Base-by-base conservation (phyloP, 352 stramenopile species). In the Phytophthora colocasiae region DNA sequence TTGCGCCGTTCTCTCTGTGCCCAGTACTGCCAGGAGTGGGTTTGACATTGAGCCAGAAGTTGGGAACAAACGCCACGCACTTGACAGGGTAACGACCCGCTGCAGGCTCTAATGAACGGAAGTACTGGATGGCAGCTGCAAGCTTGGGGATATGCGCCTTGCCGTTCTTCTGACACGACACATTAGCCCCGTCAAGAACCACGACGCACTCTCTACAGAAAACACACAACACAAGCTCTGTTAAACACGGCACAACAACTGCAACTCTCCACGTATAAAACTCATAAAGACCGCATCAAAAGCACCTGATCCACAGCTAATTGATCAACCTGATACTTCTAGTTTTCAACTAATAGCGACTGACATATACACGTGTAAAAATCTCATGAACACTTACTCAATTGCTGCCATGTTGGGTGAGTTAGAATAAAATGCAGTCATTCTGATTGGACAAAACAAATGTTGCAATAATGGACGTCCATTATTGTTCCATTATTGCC, bases 41-140 rank as follows among this genome's bases (percentile, higher is more conserved):
- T 55, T 90, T 92, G n/a, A 68, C 67, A 55, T 93, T 81, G 24
- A 95, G 77, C 85, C 87, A 95, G 36, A 92, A 94, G 38, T 91
- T 90, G 19, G 87, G 87, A 26, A 77, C 83, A 52, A 95, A 95
- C 10, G 87, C 87, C 27, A 95, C 68, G 40, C 83, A 92, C 39
- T 87, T 85, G 55, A 95, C 40, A 15, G 57, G 58, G 22, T 64
- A 77, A n/a, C 40, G 58, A 14, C 73, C 64, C 44, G n/a, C 38
- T 29, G 53, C 56, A 9, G 47, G 53, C 48, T 76, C 17, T 14
- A 81, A 41, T n/a, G 78, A 77, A 8, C 43, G 57, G 62, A 95
- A 95, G 68, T 74, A 92, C 17, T 84, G 66, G 48, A 95, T 74
- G 1, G 86, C 87, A 7, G 79, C 81, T 8, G 79, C 80, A 15